Conservation (phyloP, 768 basidiomycete species). For the Baorangia bicolor region DNA sequence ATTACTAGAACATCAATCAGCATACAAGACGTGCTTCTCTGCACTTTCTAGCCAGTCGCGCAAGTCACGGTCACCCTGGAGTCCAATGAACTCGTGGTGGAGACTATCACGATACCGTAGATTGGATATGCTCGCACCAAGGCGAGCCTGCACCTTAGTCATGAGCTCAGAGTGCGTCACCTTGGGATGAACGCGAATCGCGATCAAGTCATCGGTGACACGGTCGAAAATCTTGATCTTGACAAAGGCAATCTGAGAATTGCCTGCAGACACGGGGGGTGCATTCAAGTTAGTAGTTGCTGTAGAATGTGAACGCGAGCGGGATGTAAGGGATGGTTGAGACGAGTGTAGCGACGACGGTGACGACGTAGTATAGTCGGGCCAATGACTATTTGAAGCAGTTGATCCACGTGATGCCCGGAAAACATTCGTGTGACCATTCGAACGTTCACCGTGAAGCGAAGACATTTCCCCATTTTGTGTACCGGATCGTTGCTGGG, state of each 20-base stretch:
- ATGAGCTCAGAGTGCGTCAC: slow-evolving; percentile 85
- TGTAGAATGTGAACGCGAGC: slow-evolving; percentile 59
- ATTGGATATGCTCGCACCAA: slow-evolving; percentile 69
- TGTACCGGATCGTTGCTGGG: slow-evolving; percentile 52
- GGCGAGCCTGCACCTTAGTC: slow-evolving; percentile 85
- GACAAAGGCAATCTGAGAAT: slow-evolving; percentile 84
- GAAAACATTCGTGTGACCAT: slow-evolving; percentile 17
- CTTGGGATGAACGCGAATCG: slow-evolving; percentile 92
- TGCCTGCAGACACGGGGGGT: slow-evolving; percentile 73
- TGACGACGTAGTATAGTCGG: slow-evolving; percentile 38
- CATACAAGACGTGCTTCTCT: slow-evolving; percentile 82
- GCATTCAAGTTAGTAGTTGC: slow-evolving; percentile 52
- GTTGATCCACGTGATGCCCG: slow-evolving; percentile 34
- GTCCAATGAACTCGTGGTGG: slow-evolving; percentile 60
- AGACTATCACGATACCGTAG: slow-evolving; percentile 77
- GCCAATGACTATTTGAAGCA: slow-evolving; percentile 27
- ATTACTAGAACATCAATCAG: slow-evolving; percentile 46
- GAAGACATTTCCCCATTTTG: slow-evolving; percentile 31
- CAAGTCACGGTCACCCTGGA: slow-evolving; percentile 64
- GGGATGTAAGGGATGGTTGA: slow-evolving; percentile 50
- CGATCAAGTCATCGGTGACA: slow-evolving; percentile 90
- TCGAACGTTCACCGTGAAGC: slow-evolving; percentile 34
- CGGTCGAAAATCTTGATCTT: slow-evolving; percentile 99
- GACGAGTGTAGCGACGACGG: slow-evolving; percentile 49
- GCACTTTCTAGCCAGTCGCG: slow-evolving; percentile 73